Evolutionary conservation across 2,329 filamentous ascomycete genomes (phyloP), one percentile per base, ranked within the genome.

Genomic region (Penicillium thymicola): DNA sequence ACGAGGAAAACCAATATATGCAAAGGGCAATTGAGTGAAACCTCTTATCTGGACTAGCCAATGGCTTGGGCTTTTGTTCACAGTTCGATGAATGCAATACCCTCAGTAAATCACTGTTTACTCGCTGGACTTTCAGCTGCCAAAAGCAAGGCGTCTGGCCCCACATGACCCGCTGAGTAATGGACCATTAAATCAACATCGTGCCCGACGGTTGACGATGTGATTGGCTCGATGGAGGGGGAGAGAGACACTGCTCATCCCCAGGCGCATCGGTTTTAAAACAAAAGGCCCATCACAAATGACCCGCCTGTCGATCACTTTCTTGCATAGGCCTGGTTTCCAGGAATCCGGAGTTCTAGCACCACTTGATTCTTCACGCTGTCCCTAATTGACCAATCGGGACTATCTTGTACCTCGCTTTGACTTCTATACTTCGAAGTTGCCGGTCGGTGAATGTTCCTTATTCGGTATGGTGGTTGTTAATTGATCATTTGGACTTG

Each of bases 291-390:
- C 44, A n/a, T 46, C 32, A 23, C 32, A 6, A 14, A 41, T 34
- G 6, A 13, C 13, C 38, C 46, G 34, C 54, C 53, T 40, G 60
- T 55, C 55, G 61, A 62, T 64, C 63, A 28, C 51, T 10, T 18
- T 30, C 46, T 45, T 45, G 25, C 50, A 51, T 54, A 54, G 23
- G 44, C 37, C 23, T 28, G 10, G 38, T 46, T 14, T 27, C 4
- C 45, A 52, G 21, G 49, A 30, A 40, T 25, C 11, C 28, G n/a
- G n/a, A 50, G 23, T 44, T 36, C 44, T 45, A 50, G 37, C 49
- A 56, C 59, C 63, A 63, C 30, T 60, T 45, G 30, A 61, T 65
- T 54, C 18, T 41, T 60, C 63, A 65, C 63, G 58, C 27, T 55
- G 45, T 27, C 5, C n/a, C 2, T 0, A 23, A 34, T 6, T 11